Evolutionary conservation across 2,329 filamentous ascomycete genomes (phyloP), one percentile per base, ranked within the genome.

Genomic region (Orbilia brochopaga): DNA sequence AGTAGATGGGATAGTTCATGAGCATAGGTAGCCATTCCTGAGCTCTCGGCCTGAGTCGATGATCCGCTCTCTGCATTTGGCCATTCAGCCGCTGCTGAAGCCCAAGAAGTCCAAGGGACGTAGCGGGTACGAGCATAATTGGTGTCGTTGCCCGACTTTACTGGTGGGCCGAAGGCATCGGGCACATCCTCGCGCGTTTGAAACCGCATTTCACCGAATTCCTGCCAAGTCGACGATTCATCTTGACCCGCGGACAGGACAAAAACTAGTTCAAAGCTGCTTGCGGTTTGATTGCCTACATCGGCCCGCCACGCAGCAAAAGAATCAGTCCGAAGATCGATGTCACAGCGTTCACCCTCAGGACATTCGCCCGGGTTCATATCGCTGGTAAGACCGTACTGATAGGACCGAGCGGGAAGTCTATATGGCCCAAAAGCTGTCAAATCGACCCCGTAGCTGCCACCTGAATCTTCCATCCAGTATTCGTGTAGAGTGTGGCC

Each of bases 171-270:
- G 64, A 84, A 85, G 10, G 78, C 80, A 2, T 81, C 80, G 0
- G 83, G 80, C 0, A 85, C 79, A 51, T 84, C 82, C 15, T 83
- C 81, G 11, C 79, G 81, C 5, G 77, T 79, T 10, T 78, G 75
- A 61, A 84, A 85, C 65, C 80, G 82, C 82, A 85, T 85, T 76
- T 83, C 81, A 40, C 83, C 83, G 73, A 85, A 85, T 73, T 85
- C 83, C 62, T 85, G 83, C 83, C 83, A 85, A 0, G 83, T 84
- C 0, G 82, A 82, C 0, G 83, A 84, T 75, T 85, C 83, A 65
- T 85, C 83, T 73, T 85, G 83, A 3, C 83, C 83, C 0, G 83
- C 82, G 0, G 83, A 84, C 0, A 85, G 80, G 67, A 85, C 83
- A 76, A 85, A 85, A 2, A 82, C 83, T 1, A 85, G 78, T 75